phyloP scores from a whole-genome alignment of 1,139 yeast genomes.

The Kodamaea derodonti region DNA sequence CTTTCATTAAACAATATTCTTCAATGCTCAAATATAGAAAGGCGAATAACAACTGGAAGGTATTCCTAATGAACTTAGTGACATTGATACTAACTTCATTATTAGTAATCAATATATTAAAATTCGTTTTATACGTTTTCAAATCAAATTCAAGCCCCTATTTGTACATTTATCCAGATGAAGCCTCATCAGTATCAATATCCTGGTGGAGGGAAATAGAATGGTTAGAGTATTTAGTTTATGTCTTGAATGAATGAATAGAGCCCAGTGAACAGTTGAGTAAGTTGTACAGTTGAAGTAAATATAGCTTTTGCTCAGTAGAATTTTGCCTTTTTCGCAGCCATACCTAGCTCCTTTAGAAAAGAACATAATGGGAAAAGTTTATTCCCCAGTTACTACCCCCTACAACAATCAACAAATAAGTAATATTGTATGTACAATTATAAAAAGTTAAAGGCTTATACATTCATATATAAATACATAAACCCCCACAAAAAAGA shows the following conservation, averaged over 20 bases:
- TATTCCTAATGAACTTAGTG: constrained; percentile 19
- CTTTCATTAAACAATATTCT: constrained; percentile 32
- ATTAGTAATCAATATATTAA: constrained; percentile 18
- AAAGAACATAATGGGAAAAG: too few relatives aligned
- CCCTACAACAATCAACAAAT: too few relatives aligned
- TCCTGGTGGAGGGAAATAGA: constrained; percentile 35
- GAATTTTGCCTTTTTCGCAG: too few relatives aligned
- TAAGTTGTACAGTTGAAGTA: too few relatives aligned
- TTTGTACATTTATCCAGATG: constrained; percentile 17
- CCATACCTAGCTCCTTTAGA: too few relatives aligned
- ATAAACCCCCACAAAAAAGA: constrained; percentile 13
- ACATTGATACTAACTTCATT: constrained; percentile 22
- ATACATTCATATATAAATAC: constrained; percentile 12
- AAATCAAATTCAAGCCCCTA: constrained; percentile 3
- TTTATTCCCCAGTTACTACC: too few relatives aligned
- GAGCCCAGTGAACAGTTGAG: too few relatives aligned
- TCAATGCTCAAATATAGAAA: constrained; percentile 25
- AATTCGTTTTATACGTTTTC: constrained; percentile 12
- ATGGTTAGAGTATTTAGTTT: constrained; percentile 30
- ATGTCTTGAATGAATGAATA: constrained; percentile 6
- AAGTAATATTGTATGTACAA: neutral
- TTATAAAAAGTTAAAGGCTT: constrained; percentile 8
- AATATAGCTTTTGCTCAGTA: too few relatives aligned
- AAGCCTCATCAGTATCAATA: neutral
- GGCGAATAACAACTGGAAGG: constrained; percentile 19